A percentile compares a stretch with the other conserved stretches of the same genome.
phyloP scores from a whole-genome alignment of 345 rosid genomes.

The Camelina hispida region DNA sequence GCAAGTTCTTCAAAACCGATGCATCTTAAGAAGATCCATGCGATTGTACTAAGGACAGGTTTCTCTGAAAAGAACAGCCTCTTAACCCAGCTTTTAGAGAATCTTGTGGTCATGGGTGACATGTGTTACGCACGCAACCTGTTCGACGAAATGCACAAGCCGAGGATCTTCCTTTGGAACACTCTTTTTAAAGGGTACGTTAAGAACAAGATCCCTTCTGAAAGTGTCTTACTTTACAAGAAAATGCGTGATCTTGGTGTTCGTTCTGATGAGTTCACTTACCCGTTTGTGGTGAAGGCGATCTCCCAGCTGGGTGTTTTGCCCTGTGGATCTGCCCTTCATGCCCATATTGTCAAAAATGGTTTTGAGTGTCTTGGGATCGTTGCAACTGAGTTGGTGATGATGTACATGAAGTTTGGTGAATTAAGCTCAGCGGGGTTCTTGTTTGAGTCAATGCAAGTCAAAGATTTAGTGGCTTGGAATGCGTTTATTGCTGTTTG shows the following conservation, averaged over 20 bases:
- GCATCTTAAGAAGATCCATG: slow-evolving; percentile 51
- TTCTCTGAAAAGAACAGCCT: slow-evolving; percentile 56
- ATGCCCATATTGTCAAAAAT: slow-evolving; percentile 48
- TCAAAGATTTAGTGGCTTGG: slow-evolving; percentile 62
- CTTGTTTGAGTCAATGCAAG: slow-evolving; percentile 58
- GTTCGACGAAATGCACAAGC: slow-evolving; percentile 66
- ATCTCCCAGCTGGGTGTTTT: slow-evolving; percentile 38
- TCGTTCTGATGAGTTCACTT: slow-evolving; percentile 54
- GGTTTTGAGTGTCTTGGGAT: slow-evolving; percentile 51
- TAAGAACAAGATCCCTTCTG: slow-evolving; percentile 44
- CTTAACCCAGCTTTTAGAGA: slow-evolving; percentile 45
- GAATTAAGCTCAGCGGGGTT: slow-evolving; percentile 46
- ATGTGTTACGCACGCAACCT: slow-evolving; percentile 50
- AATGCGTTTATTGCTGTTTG: slow-evolving; percentile 55
- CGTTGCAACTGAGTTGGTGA: slow-evolving; percentile 55
- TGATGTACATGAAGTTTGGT: slow-evolving; percentile 54
- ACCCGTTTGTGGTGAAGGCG: slow-evolving; percentile 59
- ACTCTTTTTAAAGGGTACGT: slow-evolving; percentile 56
- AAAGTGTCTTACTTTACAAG: slow-evolving; percentile 43
- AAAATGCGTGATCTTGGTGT: slow-evolving; percentile 45
- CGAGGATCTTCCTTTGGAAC: slow-evolving; percentile 59
- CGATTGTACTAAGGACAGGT: slow-evolving; percentile 48
- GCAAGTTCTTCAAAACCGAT: slow-evolving; percentile 43
- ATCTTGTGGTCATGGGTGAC: slow-evolving; percentile 39
- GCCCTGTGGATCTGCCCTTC: slow-evolving; percentile 44